These are phyloP conservation scores for Suillus discolor DNA, from an alignment of 768 basidiomycete genomes.

Conservation along the genomic window DNA sequence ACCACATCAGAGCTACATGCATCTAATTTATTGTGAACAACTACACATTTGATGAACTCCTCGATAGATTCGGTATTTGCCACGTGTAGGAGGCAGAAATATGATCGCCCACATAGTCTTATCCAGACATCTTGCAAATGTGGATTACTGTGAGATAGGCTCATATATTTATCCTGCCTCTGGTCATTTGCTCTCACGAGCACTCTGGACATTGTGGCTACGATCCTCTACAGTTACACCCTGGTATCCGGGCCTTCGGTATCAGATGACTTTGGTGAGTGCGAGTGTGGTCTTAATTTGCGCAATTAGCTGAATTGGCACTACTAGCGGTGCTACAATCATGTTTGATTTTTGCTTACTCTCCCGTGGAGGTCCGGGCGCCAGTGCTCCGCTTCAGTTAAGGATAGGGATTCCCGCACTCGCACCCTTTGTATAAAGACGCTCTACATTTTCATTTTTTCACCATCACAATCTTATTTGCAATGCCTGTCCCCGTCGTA, in stretches of 20 bases:
- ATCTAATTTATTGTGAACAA: not conserved
- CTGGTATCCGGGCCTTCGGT: not conserved
- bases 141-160: not conserved
- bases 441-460: not conserved
- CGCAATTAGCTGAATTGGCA: not conserved
- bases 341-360: not conserved
- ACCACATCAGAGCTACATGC: not conserved
- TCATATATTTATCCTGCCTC: not conserved
- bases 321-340: not conserved
- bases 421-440: constrained; percentile 9
- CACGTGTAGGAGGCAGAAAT: not conserved
- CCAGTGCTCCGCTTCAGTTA: not conserved
- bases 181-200: not conserved
- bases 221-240: not conserved
- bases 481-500: constrained; percentile 9
- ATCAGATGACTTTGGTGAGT: not conserved
- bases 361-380: not conserved
- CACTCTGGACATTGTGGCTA: not conserved
- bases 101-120: not conserved
- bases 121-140: not conserved
- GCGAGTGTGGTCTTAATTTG: not conserved
- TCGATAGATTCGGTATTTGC: not conserved
- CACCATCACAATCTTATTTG: not conserved
- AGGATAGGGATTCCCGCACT: not conserved
- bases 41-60: not conserved